Conservation (phyloP, 805 yeast species). For the Peterozyma xylosa region DNA sequence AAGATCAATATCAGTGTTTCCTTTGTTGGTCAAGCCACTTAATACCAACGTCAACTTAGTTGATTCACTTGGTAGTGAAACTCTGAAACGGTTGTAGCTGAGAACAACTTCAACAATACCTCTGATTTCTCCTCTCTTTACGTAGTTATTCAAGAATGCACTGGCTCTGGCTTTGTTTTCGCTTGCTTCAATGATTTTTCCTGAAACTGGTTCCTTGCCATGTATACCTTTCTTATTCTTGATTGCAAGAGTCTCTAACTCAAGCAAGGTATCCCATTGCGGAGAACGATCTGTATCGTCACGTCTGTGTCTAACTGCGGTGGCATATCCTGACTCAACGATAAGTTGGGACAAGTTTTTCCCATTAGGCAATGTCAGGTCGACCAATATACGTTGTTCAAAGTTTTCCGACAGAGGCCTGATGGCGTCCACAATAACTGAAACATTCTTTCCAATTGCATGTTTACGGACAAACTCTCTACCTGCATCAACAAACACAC, state of each 20-base stretch:
- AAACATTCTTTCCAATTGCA: constrained; percentile 65
- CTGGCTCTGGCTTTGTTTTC: constrained; percentile 67
- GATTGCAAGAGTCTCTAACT: constrained; percentile 55
- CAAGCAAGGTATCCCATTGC: constrained; percentile 71
- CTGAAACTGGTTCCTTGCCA: constrained; percentile 48
- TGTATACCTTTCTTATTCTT: constrained; percentile 55
- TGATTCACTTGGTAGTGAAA: constrained; percentile 66
- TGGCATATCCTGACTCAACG: constrained; percentile 62
- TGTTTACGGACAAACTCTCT: constrained; percentile 65
- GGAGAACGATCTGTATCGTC: constrained; percentile 64
- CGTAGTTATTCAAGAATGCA: constrained; percentile 63
- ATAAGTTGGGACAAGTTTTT: constrained; percentile 54
- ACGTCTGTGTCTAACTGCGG: constrained; percentile 73
- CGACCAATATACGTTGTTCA: constrained; percentile 62
- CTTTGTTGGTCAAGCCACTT: constrained; percentile 56
- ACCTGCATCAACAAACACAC: constrained; percentile 56
- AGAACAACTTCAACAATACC: constrained; percentile 70
- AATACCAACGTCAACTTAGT: constrained; percentile 60
- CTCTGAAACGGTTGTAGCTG: constrained; percentile 59
- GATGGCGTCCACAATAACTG: constrained; percentile 52
- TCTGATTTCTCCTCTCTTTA: constrained; percentile 53
- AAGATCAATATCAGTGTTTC: constrained; percentile 24
- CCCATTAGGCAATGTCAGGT: constrained; percentile 43
- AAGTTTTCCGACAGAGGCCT: constrained; percentile 53
- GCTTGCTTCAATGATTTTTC: constrained; percentile 71